Evolutionary conservation across 2,329 filamentous ascomycete genomes (phyloP).

Genomic region (Colletotrichum plurivorum): DNA sequence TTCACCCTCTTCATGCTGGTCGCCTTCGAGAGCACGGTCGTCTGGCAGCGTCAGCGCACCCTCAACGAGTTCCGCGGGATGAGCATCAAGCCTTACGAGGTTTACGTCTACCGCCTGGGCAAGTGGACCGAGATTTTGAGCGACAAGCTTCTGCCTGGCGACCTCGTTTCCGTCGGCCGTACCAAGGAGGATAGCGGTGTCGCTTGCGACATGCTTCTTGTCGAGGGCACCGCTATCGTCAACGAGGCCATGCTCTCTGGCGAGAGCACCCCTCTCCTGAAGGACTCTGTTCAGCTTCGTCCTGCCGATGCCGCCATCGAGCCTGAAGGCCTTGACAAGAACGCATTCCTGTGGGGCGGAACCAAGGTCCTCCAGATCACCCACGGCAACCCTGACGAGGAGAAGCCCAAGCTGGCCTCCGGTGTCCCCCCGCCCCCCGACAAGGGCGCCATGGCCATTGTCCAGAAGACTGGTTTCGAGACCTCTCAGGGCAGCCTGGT

Average conservation of each 20-base stretch:
- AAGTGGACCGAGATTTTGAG: conserved; percentile 92
- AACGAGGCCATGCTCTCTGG: conserved; percentile 99
- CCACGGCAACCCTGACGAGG: conserved; percentile 84
- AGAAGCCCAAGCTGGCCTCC: conserved; percentile 78
- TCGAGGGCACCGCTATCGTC: conserved; percentile 96
- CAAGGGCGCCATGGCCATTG: conserved; percentile 92
- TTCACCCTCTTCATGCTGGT: conserved; percentile 99
- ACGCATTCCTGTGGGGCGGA: conserved; percentile 94
- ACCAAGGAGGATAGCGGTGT: conserved; percentile 98
- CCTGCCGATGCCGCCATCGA: conserved; percentile 86
- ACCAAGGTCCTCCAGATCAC: conserved; percentile 98
- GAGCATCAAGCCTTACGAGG: conserved; percentile 98
- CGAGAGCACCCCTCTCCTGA: conserved; percentile 95
- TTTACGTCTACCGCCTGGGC: conserved; percentile 89
- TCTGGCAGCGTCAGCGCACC: conserved; percentile 98
- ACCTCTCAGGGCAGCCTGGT: conserved; percentile 98
- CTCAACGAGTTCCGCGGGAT: conserved; percentile 97
- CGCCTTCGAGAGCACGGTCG: conserved; percentile 96
- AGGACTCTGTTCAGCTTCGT: conserved; percentile 94
- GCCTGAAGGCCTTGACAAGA: conserved; percentile 94
- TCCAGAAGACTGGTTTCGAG: conserved; percentile 98
- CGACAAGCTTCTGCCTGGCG: conserved; percentile 92
- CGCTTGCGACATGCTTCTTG: conserved; percentile 95
- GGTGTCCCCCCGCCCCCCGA: conserved; percentile 90
- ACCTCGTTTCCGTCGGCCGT: conserved; percentile 90